Evolutionary conservation across 805 yeast genomes (phyloP), one percentile per base, ranked within the genome.

Genomic region (Candida orba): DNA sequence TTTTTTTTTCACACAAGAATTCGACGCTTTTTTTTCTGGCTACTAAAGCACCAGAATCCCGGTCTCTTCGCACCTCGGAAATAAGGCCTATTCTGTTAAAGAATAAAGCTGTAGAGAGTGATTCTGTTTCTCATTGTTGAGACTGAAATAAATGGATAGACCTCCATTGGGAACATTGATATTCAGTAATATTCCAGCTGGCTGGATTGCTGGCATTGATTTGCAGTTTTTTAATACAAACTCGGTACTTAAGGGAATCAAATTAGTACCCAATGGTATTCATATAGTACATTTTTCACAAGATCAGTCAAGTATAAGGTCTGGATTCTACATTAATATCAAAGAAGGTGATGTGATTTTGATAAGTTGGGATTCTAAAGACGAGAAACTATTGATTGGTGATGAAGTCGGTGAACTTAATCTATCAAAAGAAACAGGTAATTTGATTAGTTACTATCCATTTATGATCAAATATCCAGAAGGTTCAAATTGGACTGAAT

Each of bases 231-330:
- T 76, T 63, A 64, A 62, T 31, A 53, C 72, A 8, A 68, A 66
- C 23, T 46, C 57, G 9, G 43, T 60, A 3, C 61, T 75, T 22
- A 63, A 59, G 44, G 86, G 86, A 1, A 66, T 81, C 48, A 78
- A 77, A 49, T 57, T 61, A 15, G 62, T 81, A 4, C 69, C 76
- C 0, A 45, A 56, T 4, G 86, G 86, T 0, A 38, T 69, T 0
- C 87, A 81, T 57, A 58, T 78, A 2, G 50, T 80, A 12, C 86
- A 81, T 57, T 69, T 73, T 60, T 72, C 76, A 0, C 58, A 59
- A 34, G 59, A 54, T 40, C 48, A 54, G 6, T 41, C 53, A 34
- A 75, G 66, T 51, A 59, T 64, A 51, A 65, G 69, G 44, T 50
- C 56, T 43, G 82, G 81, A 4, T 58, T 57, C 52, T 65, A 51